Percentiles rank a stretch among this genome's conserved stretches.
phyloP scores from a whole-genome alignment of 2,329 filamentous ascomycete genomes.

The Stachybotrys chlorohalonatus region DNA sequence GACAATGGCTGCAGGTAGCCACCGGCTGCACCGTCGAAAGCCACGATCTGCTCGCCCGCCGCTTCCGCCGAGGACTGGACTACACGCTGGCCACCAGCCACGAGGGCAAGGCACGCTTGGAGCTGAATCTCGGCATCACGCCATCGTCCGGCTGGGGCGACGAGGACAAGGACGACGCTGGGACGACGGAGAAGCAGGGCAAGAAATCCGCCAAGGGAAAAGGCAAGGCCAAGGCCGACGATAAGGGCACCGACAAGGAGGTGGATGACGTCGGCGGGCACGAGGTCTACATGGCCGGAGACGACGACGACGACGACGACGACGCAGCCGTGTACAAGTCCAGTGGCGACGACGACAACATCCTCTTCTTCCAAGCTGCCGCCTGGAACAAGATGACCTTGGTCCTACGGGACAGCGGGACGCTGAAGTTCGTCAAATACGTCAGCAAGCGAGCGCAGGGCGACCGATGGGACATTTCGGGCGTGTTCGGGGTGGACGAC shows the following conservation, averaged over 20 bases:
- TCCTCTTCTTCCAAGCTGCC: constrained; percentile 53
- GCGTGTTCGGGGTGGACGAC: constrained; percentile 63
- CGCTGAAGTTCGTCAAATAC: constrained; percentile 93
- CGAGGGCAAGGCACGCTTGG: constrained; percentile 66
- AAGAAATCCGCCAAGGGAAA: constrained; percentile 22
- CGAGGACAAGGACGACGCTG: constrained; percentile 42
- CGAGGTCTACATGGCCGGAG: constrained; percentile 89
- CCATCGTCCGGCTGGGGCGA: constrained; percentile 80
- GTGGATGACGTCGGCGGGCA: constrained; percentile 61
- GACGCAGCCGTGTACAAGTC: constrained; percentile 87
- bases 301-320: constrained; percentile 50
- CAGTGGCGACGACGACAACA: constrained; percentile 64
- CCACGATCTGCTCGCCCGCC: constrained; percentile 70
- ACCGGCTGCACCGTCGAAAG: constrained; percentile 67
- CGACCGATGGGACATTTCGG: constrained; percentile 87
- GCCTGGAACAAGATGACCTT: constrained; percentile 88
- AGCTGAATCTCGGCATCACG: constrained; percentile 81
- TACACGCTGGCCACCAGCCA: constrained; percentile 90
- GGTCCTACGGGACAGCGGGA: constrained; percentile 78
- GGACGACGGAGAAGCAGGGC: constrained; percentile 21
- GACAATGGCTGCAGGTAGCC: constrained; percentile 78
- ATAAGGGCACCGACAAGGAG: constrained; percentile 22
- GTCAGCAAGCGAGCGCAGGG: constrained; percentile 74
- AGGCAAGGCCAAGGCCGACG: constrained; percentile 20
- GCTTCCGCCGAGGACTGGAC: constrained; percentile 79